phyloP scores from a whole-genome alignment of 345 rosid species.

The Rhizophora mangle region DNA sequence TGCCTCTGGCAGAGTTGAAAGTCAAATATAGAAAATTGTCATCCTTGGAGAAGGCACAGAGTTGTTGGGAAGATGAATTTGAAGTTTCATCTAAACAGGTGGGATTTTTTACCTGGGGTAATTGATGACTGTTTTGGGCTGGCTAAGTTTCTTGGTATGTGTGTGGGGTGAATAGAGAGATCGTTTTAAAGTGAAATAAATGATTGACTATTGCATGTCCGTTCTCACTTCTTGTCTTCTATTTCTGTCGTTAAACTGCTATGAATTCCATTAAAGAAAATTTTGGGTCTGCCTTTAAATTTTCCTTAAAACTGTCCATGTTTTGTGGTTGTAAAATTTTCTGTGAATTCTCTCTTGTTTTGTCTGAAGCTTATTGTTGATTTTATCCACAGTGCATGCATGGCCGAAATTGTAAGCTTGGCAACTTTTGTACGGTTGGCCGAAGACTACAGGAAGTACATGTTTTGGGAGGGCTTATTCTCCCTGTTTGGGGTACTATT shows the following conservation, averaged over 20 bases:
- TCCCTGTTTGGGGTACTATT: slow-evolving; percentile 97
- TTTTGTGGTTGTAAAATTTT: not conserved
- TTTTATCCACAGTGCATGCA: slow-evolving; percentile 85
- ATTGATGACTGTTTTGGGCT: not conserved
- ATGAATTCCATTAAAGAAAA: no score
- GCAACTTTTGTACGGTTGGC: slow-evolving; percentile 92
- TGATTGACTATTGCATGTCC: no score
- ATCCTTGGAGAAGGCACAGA: slow-evolving; percentile 67
- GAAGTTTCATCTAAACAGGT: slow-evolving; percentile 90
- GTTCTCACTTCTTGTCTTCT: no score
- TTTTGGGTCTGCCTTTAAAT: no score
- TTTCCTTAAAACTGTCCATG: no score
- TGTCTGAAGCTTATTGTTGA: slow-evolving; percentile 4
- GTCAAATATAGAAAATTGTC: slow-evolving; percentile 71
- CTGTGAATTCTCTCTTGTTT: not conserved
- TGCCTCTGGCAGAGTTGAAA: slow-evolving; percentile 76
- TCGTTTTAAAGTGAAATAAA: no score
- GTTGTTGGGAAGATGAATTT: slow-evolving; percentile 96
- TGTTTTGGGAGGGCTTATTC: slow-evolving; percentile 93
- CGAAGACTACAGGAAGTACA: slow-evolving; percentile 89
- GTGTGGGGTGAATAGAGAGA: no score
- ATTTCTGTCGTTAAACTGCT: no score
- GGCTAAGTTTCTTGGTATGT: no score
- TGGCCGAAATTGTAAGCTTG: slow-evolving; percentile 91
- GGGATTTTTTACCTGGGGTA: not conserved